Base-by-base conservation (phyloP, 805 yeast species). In the Phaffomyces antillensis region DNA sequence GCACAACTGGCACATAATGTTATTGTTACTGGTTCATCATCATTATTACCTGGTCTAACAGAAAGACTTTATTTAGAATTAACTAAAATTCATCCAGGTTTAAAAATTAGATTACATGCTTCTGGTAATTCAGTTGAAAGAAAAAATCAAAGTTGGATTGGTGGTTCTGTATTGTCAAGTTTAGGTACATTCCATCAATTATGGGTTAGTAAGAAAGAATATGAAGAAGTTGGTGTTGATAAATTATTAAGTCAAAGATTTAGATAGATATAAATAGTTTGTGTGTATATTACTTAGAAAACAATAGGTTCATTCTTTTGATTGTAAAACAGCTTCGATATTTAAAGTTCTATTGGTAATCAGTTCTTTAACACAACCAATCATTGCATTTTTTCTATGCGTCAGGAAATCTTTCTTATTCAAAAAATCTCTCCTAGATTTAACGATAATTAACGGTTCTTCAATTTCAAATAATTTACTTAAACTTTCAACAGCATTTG, bases 171-270 rank as follows among this genome's bases (percentile, higher is more conserved):
- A 34, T 68, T 90, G 45, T 80, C 95, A 7, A 82, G 93, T 42
- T 72, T 90, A 54, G 97, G 97, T 31, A 86, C 96, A 3, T 90
- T 90, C 72, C 97, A 90, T 63, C 97, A 90, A 64, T 68, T 86
- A 66, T 90, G 96, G 96, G 96, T 90, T 2, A 84, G 90, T 36
- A 82, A 80, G 58, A 78, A 77, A 52, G 97, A 90, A 63, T 86
- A 83, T 55, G 88, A 86, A 49, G 96, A 90, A 63, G 87, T 81
- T 24, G 97, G 97, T 7, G 80, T 81, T 12, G 93, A 86, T 45
- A 78, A 88, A 61, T 72, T 90, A 45, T 73, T 87, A 46, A 77
- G 77, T 45, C 91, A 84, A 63, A 75, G 96, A 66, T 89, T 89
- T 65, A 81, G 96, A 66, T 89, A 30, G 18, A 17, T 8, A n/a